These are phyloP conservation scores for Quercus gilva DNA, from an alignment of 306 rosid genomes.

Conservation along the genomic window DNA sequence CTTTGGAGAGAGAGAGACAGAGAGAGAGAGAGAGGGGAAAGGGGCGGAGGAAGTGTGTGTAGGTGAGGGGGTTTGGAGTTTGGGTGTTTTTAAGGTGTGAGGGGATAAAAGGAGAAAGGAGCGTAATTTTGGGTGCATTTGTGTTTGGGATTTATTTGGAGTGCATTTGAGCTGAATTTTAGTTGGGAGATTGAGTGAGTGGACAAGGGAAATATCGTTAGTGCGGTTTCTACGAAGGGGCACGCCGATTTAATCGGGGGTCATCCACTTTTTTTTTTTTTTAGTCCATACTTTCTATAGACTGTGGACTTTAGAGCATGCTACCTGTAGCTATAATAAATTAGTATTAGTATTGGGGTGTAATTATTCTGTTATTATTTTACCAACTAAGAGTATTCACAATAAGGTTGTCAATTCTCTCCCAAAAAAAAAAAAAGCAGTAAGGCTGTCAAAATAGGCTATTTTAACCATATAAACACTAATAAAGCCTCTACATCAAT, in stretches of 20 bases:
- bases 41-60: not conserved
- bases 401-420: too few species aligned
- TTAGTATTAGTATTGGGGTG: too few species aligned
- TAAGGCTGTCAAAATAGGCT: too few species aligned
- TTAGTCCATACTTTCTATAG: too few species aligned
- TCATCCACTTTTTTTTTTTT: too few species aligned
- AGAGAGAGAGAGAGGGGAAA: not conserved
- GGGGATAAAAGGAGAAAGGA: not conserved
- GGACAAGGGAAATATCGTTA: not conserved
- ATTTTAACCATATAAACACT: too few species aligned
- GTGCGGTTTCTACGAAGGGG: conserved; percentile 32
- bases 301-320: too few species aligned
- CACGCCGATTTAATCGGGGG: conserved; percentile 35
- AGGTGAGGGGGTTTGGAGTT: not conserved
- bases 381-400: too few species aligned
- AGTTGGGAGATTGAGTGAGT: not conserved
- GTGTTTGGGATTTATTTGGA: conserved; percentile 37
- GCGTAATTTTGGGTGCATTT: conserved; percentile 11
- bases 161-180: conserved; percentile 29
- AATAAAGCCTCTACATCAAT: too few species aligned
- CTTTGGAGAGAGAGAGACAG: not conserved
- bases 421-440: too few species aligned
- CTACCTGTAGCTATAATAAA: too few species aligned
- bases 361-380: too few species aligned
- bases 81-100: not conserved